phyloP scores from a whole-genome alignment of 1,139 yeast species.

The Kodamaea ohmeri region DNA sequence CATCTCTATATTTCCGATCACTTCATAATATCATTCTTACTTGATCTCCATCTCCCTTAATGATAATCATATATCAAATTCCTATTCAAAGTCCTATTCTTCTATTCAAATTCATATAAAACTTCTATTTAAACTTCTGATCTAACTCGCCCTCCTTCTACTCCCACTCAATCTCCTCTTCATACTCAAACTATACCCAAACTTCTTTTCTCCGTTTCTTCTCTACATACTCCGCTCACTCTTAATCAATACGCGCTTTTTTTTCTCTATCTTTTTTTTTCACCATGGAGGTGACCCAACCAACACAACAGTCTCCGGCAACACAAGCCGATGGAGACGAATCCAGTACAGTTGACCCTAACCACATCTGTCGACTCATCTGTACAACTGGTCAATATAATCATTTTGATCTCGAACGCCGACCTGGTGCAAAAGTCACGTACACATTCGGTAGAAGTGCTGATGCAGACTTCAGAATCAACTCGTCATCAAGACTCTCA shows the following conservation, averaged over 20 bases:
- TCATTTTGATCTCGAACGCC: slow-evolving; percentile 39
- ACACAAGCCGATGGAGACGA: slow-evolving; percentile 29
- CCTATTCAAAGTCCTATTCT: too few relatives aligned
- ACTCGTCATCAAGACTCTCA: slow-evolving; percentile 67
- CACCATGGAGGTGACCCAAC: slow-evolving; percentile 42
- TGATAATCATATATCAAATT: too few relatives aligned
- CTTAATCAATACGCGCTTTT: background rate
- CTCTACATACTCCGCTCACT: background rate
- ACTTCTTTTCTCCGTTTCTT: background rate
- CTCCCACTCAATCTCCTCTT: background rate
- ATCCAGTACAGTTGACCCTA: slow-evolving; percentile 20
- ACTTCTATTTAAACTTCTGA: too few relatives aligned
- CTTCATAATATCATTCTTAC: too few relatives aligned
- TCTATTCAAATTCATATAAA: too few relatives aligned
- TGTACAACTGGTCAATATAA: slow-evolving; percentile 66
- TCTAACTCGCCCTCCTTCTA: background rate
- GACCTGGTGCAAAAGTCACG: slow-evolving; percentile 34
- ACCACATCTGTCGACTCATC: slow-evolving; percentile 47
- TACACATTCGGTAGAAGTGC: slow-evolving; percentile 81
- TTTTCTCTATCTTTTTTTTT: background rate
- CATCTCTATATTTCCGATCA: background rate
- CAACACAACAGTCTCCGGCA: slow-evolving; percentile 56
- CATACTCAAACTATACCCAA: background rate
- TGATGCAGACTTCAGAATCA: slow-evolving; percentile 62
- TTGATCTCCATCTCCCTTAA: too few relatives aligned